Conservation (phyloP, 805 yeast species). For the Lachancea meyersii region DNA sequence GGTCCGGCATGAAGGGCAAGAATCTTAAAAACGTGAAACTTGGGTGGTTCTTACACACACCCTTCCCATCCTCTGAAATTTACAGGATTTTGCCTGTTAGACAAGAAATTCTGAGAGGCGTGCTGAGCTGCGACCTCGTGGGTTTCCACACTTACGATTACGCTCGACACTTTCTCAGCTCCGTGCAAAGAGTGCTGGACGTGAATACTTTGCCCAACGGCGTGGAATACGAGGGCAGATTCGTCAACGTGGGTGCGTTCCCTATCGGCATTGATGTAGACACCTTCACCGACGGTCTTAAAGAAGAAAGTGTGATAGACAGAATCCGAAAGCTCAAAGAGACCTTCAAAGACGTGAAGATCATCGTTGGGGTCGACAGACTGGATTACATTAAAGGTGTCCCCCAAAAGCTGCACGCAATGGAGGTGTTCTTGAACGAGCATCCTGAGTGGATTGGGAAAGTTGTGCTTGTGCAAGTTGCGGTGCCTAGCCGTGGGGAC, state of each 20-base stretch:
- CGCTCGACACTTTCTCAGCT: slow-evolving; percentile 89
- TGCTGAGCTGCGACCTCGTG: slow-evolving; percentile 84
- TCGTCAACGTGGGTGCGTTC: slow-evolving; percentile 87
- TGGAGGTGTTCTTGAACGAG: slow-evolving; percentile 83
- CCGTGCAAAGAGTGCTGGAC: slow-evolving; percentile 77
- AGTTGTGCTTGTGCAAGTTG: slow-evolving; percentile 91
- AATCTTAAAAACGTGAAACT: slow-evolving; percentile 54
- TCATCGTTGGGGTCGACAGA: slow-evolving; percentile 95
- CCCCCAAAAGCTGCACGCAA: slow-evolving; percentile 94
- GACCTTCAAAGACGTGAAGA: slow-evolving; percentile 68
- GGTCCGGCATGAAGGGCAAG: slow-evolving; percentile 48
- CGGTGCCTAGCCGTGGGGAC: slow-evolving; percentile 96
- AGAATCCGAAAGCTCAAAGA: slow-evolving; percentile 59
- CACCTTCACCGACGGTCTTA: slow-evolving; percentile 74
- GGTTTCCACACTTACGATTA: slow-evolving; percentile 99
- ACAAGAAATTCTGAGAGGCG: slow-evolving; percentile 85
- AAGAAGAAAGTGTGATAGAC: slow-evolving; percentile 51
- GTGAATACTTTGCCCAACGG: slow-evolving; percentile 88
- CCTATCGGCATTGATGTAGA: slow-evolving; percentile 99
- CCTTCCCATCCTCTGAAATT: slow-evolving; percentile 95
- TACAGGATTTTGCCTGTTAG: slow-evolving; percentile 94
- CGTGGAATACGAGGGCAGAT: slow-evolving; percentile 66
- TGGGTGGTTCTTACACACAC: slow-evolving; percentile 95
- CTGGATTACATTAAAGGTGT: slow-evolving; percentile 96
- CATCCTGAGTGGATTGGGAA: slow-evolving; percentile 99